Percentiles rank a stretch among this genome's conserved stretches.
These are phyloP conservation scores for Pseudohyphozyma bogoriensis DNA, from an alignment of 768 basidiomycete genomes.

Conservation along the genomic window DNA sequence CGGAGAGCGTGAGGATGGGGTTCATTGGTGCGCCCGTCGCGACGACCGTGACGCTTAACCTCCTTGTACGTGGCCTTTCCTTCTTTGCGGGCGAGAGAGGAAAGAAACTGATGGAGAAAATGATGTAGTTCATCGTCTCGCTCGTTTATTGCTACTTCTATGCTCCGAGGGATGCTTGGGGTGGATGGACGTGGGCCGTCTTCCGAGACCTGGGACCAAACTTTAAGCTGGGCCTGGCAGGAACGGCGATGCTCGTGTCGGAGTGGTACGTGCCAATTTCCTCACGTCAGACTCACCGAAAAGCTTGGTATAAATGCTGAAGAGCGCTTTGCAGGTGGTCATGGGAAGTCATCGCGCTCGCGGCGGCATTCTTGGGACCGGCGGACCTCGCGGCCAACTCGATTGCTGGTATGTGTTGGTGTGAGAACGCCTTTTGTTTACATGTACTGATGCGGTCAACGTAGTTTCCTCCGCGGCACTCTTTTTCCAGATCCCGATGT, in stretches of 20 bases:
- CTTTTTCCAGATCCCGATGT: slow-evolving; percentile 69
- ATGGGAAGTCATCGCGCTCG: slow-evolving; percentile 62
- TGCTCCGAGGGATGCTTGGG: slow-evolving; percentile 66
- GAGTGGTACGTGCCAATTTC: too few species aligned
- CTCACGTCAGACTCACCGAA: too few species aligned
- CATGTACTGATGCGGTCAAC: background rate
- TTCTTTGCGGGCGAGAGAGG: too few species aligned
- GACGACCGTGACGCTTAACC: slow-evolving; percentile 76
- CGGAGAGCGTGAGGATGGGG: slow-evolving; percentile 56
- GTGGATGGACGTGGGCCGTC: slow-evolving; percentile 55
- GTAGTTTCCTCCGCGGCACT: slow-evolving; percentile 23
- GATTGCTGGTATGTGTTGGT: slow-evolving; percentile 45
- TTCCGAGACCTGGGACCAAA: slow-evolving; percentile 61
- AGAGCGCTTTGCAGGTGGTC: too few species aligned
- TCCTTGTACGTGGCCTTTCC: slow-evolving; percentile 48
- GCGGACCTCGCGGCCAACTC: slow-evolving; percentile 77
- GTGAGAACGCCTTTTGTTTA: slow-evolving; percentile 10
- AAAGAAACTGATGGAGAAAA: slow-evolving; percentile 44
- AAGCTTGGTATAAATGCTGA: too few species aligned
- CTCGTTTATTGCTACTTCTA: slow-evolving; percentile 36
- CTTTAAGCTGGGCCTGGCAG: slow-evolving; percentile 66
- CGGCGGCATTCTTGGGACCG: slow-evolving; percentile 56
- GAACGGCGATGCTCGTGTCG: slow-evolving; percentile 64
- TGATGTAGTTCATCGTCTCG: slow-evolving; percentile 36
- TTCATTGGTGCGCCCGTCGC: slow-evolving; percentile 89